Conservation (phyloP, 306 rosid species). For the Fragaria ananassa region DNA sequence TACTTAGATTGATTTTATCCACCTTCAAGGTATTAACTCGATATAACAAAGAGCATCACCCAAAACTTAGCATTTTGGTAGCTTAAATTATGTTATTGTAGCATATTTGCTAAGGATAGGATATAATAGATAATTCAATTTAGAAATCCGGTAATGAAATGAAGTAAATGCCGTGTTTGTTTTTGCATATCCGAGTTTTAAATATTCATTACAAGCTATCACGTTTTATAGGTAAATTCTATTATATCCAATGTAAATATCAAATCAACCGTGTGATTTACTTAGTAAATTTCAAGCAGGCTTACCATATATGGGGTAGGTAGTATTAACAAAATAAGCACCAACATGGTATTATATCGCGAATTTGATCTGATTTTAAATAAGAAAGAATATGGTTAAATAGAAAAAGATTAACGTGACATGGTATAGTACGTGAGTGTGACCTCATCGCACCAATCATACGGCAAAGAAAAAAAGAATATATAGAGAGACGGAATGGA, state of each 20-base stretch:
- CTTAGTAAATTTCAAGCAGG: neutral
- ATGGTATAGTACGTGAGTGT: neutral
- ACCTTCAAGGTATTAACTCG: neutral
- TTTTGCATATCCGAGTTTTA: neutral
- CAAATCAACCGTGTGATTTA: neutral
- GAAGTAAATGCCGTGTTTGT: neutral
- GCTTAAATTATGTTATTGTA: too few species aligned
- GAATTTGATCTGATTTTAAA: neutral
- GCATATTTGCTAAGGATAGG: too few species aligned
- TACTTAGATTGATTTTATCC: too few species aligned
- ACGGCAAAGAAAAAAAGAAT: neutral
- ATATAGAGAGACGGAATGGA: neutral
- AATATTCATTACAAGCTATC: neutral
- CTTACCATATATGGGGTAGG: neutral
- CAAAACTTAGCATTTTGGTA: neutral
- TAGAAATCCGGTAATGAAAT: neutral
- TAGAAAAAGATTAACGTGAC: neutral
- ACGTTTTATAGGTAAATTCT: too few species aligned
- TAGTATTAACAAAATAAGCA: neutral
- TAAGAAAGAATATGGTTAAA: neutral
- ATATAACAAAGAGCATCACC: neutral
- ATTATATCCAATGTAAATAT: neutral
- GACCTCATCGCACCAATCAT: neutral
- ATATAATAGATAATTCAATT: too few species aligned
- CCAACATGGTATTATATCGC: neutral